Percentiles rank a stretch among this genome's conserved stretches.
Conservation (phyloP, 2,329 filamentous ascomycete genomes). For the Cordyceps tenuipes region DNA sequence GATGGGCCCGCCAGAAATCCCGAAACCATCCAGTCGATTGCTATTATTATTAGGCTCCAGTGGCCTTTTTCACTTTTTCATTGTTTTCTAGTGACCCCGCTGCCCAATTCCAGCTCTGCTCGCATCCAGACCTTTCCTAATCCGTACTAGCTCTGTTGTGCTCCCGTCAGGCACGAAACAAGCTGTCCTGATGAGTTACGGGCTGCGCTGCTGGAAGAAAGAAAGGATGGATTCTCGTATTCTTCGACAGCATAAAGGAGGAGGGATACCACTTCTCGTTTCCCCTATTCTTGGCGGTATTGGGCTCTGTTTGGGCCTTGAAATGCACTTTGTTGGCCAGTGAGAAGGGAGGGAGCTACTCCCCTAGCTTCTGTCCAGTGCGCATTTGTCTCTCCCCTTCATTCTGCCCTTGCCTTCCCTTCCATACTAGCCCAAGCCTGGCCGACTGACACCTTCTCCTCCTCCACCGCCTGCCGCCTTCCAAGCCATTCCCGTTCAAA, state of each 20-base stretch:
- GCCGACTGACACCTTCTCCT: no score
- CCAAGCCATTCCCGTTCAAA: conserved; percentile 7
- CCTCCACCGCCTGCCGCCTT: neutral
- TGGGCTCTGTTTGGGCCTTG: neutral
- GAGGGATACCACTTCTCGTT: conserved; percentile 23
- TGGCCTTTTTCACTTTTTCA: neutral
- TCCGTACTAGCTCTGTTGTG: neutral
- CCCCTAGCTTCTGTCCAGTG: neutral
- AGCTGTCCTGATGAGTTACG: neutral
- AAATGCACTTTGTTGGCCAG: neutral
- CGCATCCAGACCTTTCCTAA: neutral
- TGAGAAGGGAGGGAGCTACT: neutral
- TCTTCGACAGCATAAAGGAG: neutral
- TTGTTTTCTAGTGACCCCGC: neutral
- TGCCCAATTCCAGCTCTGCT: neutral
- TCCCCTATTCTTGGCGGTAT: conserved; percentile 24
- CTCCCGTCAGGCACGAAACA: conserved; percentile 8
- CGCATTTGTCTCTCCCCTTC: neutral
- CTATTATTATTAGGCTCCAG: neutral
- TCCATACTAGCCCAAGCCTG: no score
- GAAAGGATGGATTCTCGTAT: neutral
- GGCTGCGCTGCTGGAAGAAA: conserved; percentile 16
- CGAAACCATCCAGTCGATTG: neutral
- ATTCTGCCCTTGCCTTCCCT: no score
- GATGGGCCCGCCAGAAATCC: neutral